Evolutionary conservation across 805 yeast genomes (phyloP).

Genomic region (Ogataea trehaloabstinens): DNA sequence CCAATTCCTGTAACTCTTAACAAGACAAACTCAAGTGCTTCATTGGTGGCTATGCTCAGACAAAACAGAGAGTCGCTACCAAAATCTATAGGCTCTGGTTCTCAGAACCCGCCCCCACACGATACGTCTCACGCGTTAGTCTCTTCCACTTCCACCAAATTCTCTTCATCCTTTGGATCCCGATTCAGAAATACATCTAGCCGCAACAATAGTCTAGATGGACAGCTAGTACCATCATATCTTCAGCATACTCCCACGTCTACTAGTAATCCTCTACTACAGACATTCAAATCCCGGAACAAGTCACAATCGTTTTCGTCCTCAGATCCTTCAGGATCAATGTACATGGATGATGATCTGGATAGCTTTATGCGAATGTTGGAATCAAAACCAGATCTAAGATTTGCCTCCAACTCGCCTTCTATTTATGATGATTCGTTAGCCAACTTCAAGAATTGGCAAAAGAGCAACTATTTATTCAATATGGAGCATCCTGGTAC

Average conservation of each 20-base stretch:
- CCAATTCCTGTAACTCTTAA: slow-evolving; percentile 42
- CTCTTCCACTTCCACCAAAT: slow-evolving; percentile 47
- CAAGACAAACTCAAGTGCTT: slow-evolving; percentile 50
- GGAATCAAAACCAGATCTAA: slow-evolving; percentile 36
- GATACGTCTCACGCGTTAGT: slow-evolving; percentile 7
- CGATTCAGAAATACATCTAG: slow-evolving; percentile 33
- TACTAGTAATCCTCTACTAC: slow-evolving; percentile 22
- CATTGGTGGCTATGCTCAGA: slow-evolving; percentile 50
- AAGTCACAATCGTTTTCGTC: slow-evolving; percentile 23
- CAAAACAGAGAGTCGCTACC: slow-evolving; percentile 37
- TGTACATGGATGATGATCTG: slow-evolving; percentile 33
- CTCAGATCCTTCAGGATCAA: slow-evolving; percentile 26
- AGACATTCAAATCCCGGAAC: slow-evolving; percentile 24
- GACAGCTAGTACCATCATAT: slow-evolving; percentile 14
- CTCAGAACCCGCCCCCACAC: slow-evolving; percentile 7
- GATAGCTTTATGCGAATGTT: slow-evolving; percentile 34
- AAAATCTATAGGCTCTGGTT: slow-evolving; percentile 40
- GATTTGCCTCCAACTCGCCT: slow-evolving; percentile 29
- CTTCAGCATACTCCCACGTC: slow-evolving; percentile 12
- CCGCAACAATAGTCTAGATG: slow-evolving; percentile 31
- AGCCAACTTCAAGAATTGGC: slow-evolving; percentile 27
- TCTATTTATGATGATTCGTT: slow-evolving; percentile 28
- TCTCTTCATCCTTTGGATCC: slow-evolving; percentile 73
- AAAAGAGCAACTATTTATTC: slow-evolving; percentile 27
- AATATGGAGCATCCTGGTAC: slow-evolving; percentile 10